Evolutionary conservation across 768 basidiomycete species (phyloP).

Genomic region (Tremella yokohamensis): DNA sequence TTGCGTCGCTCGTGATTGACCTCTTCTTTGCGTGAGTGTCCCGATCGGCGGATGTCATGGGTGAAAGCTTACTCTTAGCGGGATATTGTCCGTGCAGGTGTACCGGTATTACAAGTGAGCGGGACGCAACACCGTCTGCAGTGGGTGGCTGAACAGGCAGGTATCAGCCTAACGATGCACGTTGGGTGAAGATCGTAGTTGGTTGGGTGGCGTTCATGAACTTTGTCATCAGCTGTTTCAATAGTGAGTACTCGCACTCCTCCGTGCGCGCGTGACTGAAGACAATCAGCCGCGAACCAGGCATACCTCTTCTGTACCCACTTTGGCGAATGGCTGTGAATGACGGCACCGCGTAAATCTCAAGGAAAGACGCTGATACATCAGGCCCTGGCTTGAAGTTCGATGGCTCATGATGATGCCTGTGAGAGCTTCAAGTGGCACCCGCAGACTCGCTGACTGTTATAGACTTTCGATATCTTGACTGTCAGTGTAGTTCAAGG

Average conservation of each 20-base stretch:
- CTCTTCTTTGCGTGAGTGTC: conserved; percentile 19
- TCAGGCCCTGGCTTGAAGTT: conserved; percentile 11
- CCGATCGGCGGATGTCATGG: not conserved
- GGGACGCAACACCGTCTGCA: not conserved
- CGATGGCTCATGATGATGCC: conserved; percentile 9
- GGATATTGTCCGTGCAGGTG: conserved; percentile 18
- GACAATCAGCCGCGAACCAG: not conserved
- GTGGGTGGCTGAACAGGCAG: not conserved
- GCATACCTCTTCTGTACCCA: conserved; percentile 31
- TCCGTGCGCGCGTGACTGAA: not conserved
- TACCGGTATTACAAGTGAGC: conserved; percentile 23
- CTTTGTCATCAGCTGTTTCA: conserved; percentile 17
- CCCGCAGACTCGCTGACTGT: too few relatives aligned
- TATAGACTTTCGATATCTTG: too few relatives aligned
- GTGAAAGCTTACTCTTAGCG: not conserved
- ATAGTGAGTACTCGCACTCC: not conserved
- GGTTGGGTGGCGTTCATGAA: conserved; percentile 15
- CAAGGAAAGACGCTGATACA: not conserved
- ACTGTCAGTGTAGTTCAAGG: conserved; percentile 18
- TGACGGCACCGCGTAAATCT: too few relatives aligned
- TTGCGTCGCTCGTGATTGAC: conserved; percentile 27
- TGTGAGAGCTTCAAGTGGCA: too few relatives aligned
- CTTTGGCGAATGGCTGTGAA: conserved; percentile 35
- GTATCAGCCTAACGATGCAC: conserved; percentile 23
- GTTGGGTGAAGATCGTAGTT: conserved; percentile 23